Percentiles rank a stretch among this genome's conserved stretches.
Conservation (phyloP, 352 stramenopile species). For the Thalassiosira mediterranea region DNA sequence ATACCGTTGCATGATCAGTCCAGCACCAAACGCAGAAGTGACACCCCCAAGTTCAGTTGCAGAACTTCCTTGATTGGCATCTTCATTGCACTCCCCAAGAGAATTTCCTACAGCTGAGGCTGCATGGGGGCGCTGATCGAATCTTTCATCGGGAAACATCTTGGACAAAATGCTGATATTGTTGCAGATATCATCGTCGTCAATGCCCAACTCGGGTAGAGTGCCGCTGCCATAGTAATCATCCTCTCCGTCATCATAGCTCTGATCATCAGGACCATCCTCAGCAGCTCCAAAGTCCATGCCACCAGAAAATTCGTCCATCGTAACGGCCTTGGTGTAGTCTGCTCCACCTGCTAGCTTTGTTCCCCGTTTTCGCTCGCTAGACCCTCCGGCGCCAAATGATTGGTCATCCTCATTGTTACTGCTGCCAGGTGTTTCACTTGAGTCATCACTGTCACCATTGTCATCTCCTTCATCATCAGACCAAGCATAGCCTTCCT, state of each 20-base stretch:
- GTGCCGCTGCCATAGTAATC: slow-evolving; percentile 19
- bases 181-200: slow-evolving; percentile 44
- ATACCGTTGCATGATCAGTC: slow-evolving; percentile 68
- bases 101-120: background rate
- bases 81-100: background rate
- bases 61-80: slow-evolving; percentile 1
- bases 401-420: slow-evolving; percentile 10
- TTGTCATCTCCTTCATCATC: slow-evolving; percentile 27
- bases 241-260: slow-evolving; percentile 15
- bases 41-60: slow-evolving; percentile 1
- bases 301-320: slow-evolving; percentile 46
- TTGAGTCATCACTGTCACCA: slow-evolving; percentile 1
- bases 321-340: slow-evolving; percentile 23
- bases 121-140: slow-evolving; percentile 26
- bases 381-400: no score
- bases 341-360: slow-evolving; percentile 17
- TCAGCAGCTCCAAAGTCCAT: slow-evolving; percentile 27
- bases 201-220: no score
- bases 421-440: background rate
- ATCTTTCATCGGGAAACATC: slow-evolving; percentile 38
- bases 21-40: slow-evolving; percentile 11
- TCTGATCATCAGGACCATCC: slow-evolving; percentile 7
- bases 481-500: slow-evolving; percentile 16
- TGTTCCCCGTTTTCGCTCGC: slow-evolving; percentile 4
- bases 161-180: slow-evolving; percentile 48